Evolutionary conservation across 495 filamentous ascomycete species (phyloP).

Genomic region (Penicillium verhagenii): DNA sequence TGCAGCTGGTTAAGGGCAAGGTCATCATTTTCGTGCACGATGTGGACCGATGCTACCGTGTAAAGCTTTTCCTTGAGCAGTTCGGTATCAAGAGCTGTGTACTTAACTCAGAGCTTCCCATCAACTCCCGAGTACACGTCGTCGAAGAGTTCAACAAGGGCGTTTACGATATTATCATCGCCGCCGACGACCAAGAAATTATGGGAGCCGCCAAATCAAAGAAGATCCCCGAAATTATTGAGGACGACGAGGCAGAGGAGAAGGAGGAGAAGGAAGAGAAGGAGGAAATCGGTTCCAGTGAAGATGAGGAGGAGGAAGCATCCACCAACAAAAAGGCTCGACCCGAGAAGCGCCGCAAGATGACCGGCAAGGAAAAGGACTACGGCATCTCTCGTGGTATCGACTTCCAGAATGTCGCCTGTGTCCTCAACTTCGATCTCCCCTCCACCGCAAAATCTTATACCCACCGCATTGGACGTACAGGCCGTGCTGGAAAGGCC

Average conservation of each 20-base stretch:
- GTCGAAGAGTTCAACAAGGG: slow-evolving; percentile 97
- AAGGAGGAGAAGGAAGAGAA: slow-evolving; percentile 14
- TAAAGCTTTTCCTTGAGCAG: slow-evolving; percentile 95
- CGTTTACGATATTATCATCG: slow-evolving; percentile 95
- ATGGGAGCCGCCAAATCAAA: slow-evolving; percentile 56
- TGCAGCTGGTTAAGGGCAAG: slow-evolving; percentile 93
- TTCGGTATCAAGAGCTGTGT: slow-evolving; percentile 94
- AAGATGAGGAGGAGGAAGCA: slow-evolving; percentile 35
- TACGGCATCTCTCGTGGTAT: slow-evolving; percentile 92
- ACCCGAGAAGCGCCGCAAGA: slow-evolving; percentile 60
- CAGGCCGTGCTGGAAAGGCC: slow-evolving; percentile 81
- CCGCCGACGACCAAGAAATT: slow-evolving; percentile 88
- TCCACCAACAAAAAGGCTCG: slow-evolving; percentile 27
- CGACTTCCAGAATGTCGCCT: slow-evolving; percentile 93
- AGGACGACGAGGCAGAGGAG: slow-evolving; percentile 16
- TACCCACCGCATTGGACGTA: slow-evolving; percentile 91
- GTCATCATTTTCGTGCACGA: slow-evolving; percentile 92
- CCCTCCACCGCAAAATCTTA: slow-evolving; percentile 88
- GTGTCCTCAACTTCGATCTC: slow-evolving; percentile 96
- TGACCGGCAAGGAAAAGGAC: slow-evolving; percentile 67
- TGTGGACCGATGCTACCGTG: slow-evolving; percentile 87
- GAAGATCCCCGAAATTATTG: slow-evolving; percentile 24
- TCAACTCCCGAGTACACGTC: slow-evolving; percentile 89
- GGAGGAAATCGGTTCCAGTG: slow-evolving; percentile 31
- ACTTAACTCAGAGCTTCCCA: slow-evolving; percentile 90